Evolutionary conservation across 768 basidiomycete species (phyloP).

Genomic region (Suillus clintonianus): DNA sequence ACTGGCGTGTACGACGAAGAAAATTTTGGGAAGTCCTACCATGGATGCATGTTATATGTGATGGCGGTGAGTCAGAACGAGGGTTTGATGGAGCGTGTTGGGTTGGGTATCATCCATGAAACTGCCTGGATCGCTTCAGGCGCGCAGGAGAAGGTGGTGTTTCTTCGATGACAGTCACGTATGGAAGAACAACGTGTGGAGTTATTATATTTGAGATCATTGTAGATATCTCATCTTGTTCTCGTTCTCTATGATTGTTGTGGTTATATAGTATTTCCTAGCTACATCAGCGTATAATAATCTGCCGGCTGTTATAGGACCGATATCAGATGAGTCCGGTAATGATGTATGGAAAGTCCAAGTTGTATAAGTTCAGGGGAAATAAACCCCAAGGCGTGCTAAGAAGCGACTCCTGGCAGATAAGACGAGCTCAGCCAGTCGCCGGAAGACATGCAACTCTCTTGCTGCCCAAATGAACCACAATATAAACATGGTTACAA

Average conservation of each 20-base stretch:
- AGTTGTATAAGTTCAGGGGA: background rate
- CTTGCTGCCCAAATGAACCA: constrained; percentile 7
- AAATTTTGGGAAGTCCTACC: constrained; percentile 11
- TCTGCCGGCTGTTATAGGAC: background rate
- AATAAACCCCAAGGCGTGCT: background rate
- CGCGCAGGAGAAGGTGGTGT: background rate
- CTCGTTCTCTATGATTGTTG: background rate
- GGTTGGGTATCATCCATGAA: constrained; percentile 18
- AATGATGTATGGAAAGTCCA: background rate
- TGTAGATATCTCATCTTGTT: too few species aligned
- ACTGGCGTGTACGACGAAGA: constrained; percentile 14
- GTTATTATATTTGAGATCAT: background rate
- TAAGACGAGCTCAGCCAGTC: too few species aligned
- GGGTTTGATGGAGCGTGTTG: constrained; percentile 18
- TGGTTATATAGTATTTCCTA: background rate
- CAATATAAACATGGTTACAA: background rate
- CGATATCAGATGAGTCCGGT: background rate
- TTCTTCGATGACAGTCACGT: too few species aligned
- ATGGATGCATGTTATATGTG: constrained; percentile 20
- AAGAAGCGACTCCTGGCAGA: background rate
- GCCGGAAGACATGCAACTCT: background rate
- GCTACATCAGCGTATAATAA: background rate
- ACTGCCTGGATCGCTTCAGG: constrained; percentile 14
- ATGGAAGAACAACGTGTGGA: too few species aligned
- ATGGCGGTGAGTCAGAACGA: constrained; percentile 17